Conservation (phyloP, 164 flowering plant genomes). For the Akebia trifoliata region DNA sequence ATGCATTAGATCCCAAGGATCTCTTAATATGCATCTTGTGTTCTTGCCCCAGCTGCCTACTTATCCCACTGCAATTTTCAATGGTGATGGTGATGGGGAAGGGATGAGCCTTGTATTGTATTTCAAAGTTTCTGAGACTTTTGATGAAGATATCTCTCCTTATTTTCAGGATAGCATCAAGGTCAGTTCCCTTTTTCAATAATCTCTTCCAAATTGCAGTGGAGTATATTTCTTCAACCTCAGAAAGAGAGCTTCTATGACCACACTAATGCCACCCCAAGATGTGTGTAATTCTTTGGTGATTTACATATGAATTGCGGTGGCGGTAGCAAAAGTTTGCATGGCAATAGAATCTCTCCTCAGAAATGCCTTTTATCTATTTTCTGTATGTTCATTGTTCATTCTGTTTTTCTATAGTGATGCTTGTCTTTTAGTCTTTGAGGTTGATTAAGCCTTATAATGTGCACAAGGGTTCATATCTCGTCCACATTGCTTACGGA, state of each 20-base stretch:
- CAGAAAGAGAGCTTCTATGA: background rate
- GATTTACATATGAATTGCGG: no score
- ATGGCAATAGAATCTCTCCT: no score
- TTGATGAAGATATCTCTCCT: constrained; percentile 54
- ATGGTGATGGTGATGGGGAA: constrained; percentile 87
- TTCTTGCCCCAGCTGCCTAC: constrained; percentile 64
- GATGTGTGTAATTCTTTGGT: no score
- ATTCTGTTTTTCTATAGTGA: background rate
- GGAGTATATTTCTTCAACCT: background rate
- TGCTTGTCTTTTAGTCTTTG: background rate
- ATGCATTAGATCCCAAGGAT: background rate
- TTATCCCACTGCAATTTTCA: constrained; percentile 85
- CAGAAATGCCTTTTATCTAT: no score
- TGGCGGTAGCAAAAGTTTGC: no score
- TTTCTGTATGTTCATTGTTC: background rate
- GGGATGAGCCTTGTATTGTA: constrained; percentile 90
- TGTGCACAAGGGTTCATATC: background rate
- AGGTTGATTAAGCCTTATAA: background rate
- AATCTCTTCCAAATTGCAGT: background rate
- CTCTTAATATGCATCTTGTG: constrained; percentile 7
- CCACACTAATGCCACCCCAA: no score
- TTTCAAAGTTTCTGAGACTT: constrained; percentile 67
- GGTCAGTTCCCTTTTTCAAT: constrained; percentile 38
- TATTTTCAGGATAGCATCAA: constrained; percentile 63
- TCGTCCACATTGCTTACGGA: background rate